Conservation (phyloP, 805 yeast genomes). For the Ogataea degrootiae region DNA sequence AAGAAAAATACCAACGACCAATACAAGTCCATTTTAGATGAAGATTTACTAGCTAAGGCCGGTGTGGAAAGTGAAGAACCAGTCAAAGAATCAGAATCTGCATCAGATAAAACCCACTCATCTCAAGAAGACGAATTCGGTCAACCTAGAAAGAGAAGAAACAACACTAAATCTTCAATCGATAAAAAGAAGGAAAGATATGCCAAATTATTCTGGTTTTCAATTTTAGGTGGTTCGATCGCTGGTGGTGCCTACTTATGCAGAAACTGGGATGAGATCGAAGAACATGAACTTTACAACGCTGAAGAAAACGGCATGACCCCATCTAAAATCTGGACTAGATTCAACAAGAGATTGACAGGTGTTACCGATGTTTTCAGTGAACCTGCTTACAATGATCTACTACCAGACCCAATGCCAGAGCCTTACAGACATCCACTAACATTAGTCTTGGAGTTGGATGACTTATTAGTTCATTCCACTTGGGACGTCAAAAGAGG, state of each 20-base stretch:
- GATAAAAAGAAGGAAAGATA: constrained; percentile 80
- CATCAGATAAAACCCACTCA: background rate
- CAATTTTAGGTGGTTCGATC: constrained; percentile 45
- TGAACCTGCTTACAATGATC: constrained; percentile 90
- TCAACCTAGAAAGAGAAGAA: constrained; percentile 38
- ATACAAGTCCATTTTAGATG: constrained; percentile 59
- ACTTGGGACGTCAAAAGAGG: constrained; percentile 90
- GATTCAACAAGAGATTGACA: constrained; percentile 67
- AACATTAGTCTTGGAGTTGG: constrained; percentile 84
- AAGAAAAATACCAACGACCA: constrained; percentile 22
- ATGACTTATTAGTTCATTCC: constrained; percentile 85
- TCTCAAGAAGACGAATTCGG: constrained; percentile 28
- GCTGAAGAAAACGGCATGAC: constrained; percentile 63
- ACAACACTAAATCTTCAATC: constrained; percentile 60
- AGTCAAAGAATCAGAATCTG: constrained; percentile 7
- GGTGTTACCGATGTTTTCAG: constrained; percentile 78
- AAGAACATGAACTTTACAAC: constrained; percentile 44
- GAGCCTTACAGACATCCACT: constrained; percentile 89
- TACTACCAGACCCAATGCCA: constrained; percentile 87
- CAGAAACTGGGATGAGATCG: constrained; percentile 82
- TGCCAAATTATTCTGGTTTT: constrained; percentile 69
- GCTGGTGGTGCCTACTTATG: constrained; percentile 62
- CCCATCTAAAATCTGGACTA: constrained; percentile 57
- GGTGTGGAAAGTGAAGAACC: constrained; percentile 60
- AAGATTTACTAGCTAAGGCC: constrained; percentile 77